Conservation (phyloP, 148 eudicot genomes). For the Vaccinium corymbosum region DNA sequence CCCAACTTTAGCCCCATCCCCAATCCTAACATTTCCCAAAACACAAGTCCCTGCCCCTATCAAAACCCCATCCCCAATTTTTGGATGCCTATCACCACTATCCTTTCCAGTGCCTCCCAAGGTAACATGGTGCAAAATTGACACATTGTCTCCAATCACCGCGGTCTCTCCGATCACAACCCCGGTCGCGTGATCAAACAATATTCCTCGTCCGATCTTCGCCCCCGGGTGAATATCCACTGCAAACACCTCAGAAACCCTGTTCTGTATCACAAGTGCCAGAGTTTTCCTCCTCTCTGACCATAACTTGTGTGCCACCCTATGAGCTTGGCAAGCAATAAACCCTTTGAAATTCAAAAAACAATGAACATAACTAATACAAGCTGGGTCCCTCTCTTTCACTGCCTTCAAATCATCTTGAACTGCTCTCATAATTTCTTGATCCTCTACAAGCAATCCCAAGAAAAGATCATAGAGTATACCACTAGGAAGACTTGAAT, state of each 20-base stretch:
- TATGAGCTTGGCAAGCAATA: slow-evolving; percentile 61
- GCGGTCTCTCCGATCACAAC: slow-evolving; percentile 79
- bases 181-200: slow-evolving; percentile 83
- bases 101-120: slow-evolving; percentile 75
- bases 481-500: slow-evolving; percentile 30
- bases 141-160: slow-evolving; percentile 67
- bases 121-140: slow-evolving; percentile 78
- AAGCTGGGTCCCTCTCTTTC: slow-evolving; percentile 77
- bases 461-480: slow-evolving; percentile 52
- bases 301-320: slow-evolving; percentile 67
- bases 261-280: slow-evolving; percentile 56
- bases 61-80: slow-evolving; percentile 73
- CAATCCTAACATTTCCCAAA: slow-evolving; percentile 66
- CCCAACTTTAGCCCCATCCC: slow-evolving; percentile 80
- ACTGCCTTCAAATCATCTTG: slow-evolving; percentile 56
- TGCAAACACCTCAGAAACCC: slow-evolving; percentile 68
- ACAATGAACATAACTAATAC: slow-evolving; percentile 66
- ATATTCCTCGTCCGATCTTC: slow-evolving; percentile 57
- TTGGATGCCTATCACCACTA: slow-evolving; percentile 69
- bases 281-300: slow-evolving; percentile 48
- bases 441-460: slow-evolving; percentile 33
- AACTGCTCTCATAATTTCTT: slow-evolving; percentile 36
- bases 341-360: slow-evolving; percentile 75
- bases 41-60: slow-evolving; percentile 83
- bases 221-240: slow-evolving; percentile 89